These are phyloP conservation scores for Eucalyptus shirleyi DNA, from an alignment of 345 rosid genomes.

Conservation along the genomic window DNA sequence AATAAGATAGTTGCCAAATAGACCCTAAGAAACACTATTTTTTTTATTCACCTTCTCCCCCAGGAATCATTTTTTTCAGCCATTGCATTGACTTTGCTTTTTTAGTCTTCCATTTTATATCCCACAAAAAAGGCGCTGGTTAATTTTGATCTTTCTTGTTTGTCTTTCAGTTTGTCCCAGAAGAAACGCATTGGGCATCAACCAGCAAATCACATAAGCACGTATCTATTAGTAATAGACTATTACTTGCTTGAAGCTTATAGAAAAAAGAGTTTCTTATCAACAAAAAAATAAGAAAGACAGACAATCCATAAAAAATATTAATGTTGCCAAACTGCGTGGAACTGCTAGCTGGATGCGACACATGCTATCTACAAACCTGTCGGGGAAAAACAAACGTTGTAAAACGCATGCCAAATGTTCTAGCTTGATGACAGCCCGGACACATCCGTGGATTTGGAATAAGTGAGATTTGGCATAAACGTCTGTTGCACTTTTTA, in stretches of 20 bases:
- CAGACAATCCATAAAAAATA: too few relatives aligned
- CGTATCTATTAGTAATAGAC: too few relatives aligned
- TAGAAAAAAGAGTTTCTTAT: too few relatives aligned
- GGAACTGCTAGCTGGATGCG: neutral
- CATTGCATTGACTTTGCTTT: neutral
- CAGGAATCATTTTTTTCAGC: neutral
- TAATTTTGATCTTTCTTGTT: neutral
- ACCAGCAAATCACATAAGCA: neutral
- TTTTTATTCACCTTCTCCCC: neutral
- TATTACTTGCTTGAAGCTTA: too few relatives aligned
- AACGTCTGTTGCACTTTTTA: too few relatives aligned
- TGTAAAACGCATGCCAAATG: neutral
- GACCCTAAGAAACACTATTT: rapidly evolving
- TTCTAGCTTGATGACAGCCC: neutral
- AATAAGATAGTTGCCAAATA: too few relatives aligned
- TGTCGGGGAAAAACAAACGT: neutral
- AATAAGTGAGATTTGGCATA: neutral
- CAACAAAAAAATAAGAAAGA: too few relatives aligned
- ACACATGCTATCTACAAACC: neutral
- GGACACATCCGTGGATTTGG: neutral
- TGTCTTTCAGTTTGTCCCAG: neutral
- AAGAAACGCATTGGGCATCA: neutral
- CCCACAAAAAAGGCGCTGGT: neutral
- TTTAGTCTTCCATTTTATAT: neutral
- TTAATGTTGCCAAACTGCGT: too few relatives aligned